A percentile compares a stretch with the other conserved stretches of the same genome.
phyloP scores from a whole-genome alignment of 345 rosid genomes.

The Ceriops zippeliana region DNA sequence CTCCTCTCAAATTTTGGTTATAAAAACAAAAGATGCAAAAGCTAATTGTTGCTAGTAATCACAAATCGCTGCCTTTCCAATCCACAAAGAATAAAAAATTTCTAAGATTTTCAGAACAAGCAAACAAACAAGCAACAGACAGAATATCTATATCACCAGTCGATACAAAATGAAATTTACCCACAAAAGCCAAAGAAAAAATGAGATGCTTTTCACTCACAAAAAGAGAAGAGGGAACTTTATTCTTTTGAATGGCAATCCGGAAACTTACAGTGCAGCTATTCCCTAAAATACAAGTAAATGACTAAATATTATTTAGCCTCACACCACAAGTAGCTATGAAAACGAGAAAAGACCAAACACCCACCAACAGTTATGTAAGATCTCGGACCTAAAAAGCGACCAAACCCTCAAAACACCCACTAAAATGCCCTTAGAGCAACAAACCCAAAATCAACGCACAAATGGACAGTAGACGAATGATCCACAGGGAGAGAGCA shows the following conservation, averaged over 20 bases:
- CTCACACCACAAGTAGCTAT: neutral
- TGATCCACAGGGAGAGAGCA: slow-evolving; percentile 2
- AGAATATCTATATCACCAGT: no score
- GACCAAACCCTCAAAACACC: slow-evolving; percentile 32
- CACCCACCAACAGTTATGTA: slow-evolving; percentile 19
- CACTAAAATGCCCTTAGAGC: slow-evolving; percentile 16
- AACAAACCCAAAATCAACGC: slow-evolving; percentile 18
- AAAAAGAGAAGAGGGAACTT: slow-evolving; percentile 16
- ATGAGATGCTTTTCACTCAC: slow-evolving; percentile 14
- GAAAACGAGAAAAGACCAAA: slow-evolving; percentile 24
- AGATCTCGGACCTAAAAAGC: slow-evolving; percentile 36
- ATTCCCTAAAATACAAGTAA: neutral
- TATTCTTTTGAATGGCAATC: slow-evolving; percentile 7
- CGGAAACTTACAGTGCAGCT: slow-evolving; percentile 13
- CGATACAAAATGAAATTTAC: slow-evolving; percentile 3
- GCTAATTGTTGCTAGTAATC: slow-evolving; percentile 21
- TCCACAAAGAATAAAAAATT: slow-evolving; percentile 34
- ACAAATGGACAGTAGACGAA: neutral
- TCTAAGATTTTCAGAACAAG: slow-evolving; percentile 22
- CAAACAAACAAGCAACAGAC: slow-evolving; percentile 24
- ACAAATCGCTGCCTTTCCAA: slow-evolving; percentile 28
- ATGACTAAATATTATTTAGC: slow-evolving; percentile 4
- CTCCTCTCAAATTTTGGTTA: slow-evolving; percentile 9
- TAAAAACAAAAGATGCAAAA: neutral
- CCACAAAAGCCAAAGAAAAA: neutral